phyloP scores from a whole-genome alignment of 768 basidiomycete species.

The Termitomyces sp. region DNA sequence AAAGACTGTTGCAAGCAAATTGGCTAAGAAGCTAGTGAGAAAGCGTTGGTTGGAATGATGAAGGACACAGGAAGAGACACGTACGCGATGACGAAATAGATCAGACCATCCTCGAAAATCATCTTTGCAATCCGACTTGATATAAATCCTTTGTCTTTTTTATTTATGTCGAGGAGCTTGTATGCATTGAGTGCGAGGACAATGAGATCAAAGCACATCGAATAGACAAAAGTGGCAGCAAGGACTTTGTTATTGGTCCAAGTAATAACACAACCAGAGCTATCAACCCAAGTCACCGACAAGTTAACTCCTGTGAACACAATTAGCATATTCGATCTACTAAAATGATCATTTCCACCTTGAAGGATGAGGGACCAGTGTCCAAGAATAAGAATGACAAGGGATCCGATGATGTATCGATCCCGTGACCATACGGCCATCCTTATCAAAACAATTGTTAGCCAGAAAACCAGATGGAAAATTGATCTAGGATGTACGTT shows the following conservation, averaged over 20 bases:
- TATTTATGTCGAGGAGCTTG: constrained; percentile 38
- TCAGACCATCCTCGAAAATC: constrained; percentile 67
- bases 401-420: constrained; percentile 39
- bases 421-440: constrained; percentile 66
- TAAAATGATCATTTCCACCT: constrained; percentile 25
- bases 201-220: constrained; percentile 66
- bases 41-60: neutral
- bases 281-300: constrained; percentile 46
- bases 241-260: constrained; percentile 58
- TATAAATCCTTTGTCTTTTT: constrained; percentile 18
- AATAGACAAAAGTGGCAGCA: constrained; percentile 68
- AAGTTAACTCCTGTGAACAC: constrained; percentile 45
- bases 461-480: neutral
- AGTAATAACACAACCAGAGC: constrained; percentile 45
- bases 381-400: constrained; percentile 55
- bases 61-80: constrained; percentile 16
- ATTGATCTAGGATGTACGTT: constrained; percentile 32
- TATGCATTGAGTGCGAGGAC: constrained; percentile 56
- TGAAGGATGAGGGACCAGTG: constrained; percentile 70
- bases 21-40: constrained; percentile 33
- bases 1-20: constrained; percentile 47
- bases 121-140: constrained; percentile 48
- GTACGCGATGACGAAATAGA: constrained; percentile 73
- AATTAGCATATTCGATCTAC: neutral
- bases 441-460: constrained; percentile 2